Base-by-base conservation (phyloP, 352 stramenopile species). In the Phytophthora nicotianae region DNA sequence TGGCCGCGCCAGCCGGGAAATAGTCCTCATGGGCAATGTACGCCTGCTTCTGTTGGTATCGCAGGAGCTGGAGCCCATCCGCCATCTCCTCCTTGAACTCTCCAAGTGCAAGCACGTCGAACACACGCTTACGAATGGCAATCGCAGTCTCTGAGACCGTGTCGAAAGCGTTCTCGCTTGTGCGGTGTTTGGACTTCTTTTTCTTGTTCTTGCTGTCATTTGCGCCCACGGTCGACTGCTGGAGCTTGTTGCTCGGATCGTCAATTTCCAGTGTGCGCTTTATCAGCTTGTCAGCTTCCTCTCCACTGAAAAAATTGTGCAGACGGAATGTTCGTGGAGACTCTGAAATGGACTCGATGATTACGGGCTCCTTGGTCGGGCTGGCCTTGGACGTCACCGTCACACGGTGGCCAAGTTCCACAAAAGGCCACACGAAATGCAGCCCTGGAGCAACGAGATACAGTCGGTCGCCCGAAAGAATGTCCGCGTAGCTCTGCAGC, bases 1-100 rank as follows among this genome's bases (percentile, higher is more conserved):
- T 10, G 1, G 71, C 86, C 49, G 85, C 83, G 23, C 75, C 62
- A 26, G 76, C 54, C 6, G 72, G 72, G 60, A 98, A 97, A 74
- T 97, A 99, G 86, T 99, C 96, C 24, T 90, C 83, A 80, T 99
- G 96, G 14, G 87, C 74, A 50, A 95, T 95, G 58, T 99, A 99
- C 14, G 93, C 96, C 50, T 97, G 95, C 58, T 93, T 97, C 52
- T 95, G 80, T 66, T 98, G 91, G 82, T 99, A 99, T 21, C 93
- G 83, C 51, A 99, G 75, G 51, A 98, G 81, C 71, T 99, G 95
- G 17, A 99, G 83, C 11, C 96, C 97, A 70, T 99, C 96, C 29
- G 88, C 94, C 77, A 97, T 94, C 21, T 87, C 88, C 20, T 97
- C 86, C 23, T 90, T 54, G 74, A 97, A 99, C 35, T 81, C 69